A percentile compares a stretch with the other conserved stretches of the same genome.
Conservation (phyloP, 768 basidiomycete species). For the Phlebiopsis flavidoalba region DNA sequence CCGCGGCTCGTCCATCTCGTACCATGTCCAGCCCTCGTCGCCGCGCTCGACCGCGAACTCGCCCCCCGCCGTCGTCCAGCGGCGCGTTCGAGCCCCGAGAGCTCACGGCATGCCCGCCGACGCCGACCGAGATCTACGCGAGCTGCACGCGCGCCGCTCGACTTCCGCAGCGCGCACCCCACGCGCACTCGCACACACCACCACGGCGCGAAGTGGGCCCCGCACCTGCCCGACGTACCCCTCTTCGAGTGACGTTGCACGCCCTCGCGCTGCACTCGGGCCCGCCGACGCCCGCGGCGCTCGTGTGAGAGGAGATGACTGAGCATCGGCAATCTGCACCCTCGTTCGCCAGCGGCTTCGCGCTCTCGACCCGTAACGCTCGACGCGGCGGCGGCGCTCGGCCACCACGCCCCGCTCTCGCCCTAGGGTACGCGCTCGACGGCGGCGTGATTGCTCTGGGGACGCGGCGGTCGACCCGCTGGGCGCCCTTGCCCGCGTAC, state of each 20-base stretch:
- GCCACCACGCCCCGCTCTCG: neutral
- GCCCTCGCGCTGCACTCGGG: neutral
- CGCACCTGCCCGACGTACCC: neutral
- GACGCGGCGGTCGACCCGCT: neutral
- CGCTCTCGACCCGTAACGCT: conserved; percentile 4
- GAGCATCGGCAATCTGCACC: conserved; percentile 10
- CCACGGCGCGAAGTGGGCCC: conserved; percentile 3
- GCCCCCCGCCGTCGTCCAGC: conserved; percentile 8
- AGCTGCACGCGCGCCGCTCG: conserved; percentile 5
- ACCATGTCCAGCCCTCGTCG: conserved; percentile 2
- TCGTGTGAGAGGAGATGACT: conserved; percentile 13
- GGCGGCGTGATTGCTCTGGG: neutral
- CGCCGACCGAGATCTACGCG: conserved; percentile 4
- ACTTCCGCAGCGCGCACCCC: neutral
- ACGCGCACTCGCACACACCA: neutral
- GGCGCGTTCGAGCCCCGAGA: conserved; percentile 10
- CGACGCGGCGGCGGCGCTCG: no score
- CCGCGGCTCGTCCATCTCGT: conserved; percentile 5
- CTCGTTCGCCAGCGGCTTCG: conserved; percentile 10
- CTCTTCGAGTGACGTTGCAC: conserved; percentile 6
- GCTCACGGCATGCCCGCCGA: conserved; percentile 7
- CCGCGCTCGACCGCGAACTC: conserved; percentile 13
- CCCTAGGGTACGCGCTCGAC: conserved; percentile 5
- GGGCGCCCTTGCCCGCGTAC: neutral
- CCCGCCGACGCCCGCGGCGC: conserved; percentile 1